Evolutionary conservation across 2,329 filamentous ascomycete genomes (phyloP).

Genomic region (Penicillium sp.): DNA sequence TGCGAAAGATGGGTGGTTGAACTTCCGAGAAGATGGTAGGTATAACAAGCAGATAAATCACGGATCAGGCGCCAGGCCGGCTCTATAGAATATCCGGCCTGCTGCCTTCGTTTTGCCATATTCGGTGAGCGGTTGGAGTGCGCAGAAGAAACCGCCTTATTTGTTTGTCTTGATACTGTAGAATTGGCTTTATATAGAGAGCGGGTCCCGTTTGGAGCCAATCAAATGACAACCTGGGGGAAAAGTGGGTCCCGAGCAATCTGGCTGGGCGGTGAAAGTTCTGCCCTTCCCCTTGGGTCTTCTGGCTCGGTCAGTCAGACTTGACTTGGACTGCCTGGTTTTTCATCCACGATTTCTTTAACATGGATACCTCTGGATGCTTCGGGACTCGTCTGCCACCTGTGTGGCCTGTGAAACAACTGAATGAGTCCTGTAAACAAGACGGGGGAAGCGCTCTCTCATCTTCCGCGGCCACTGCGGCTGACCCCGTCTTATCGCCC

Average conservation of each 20-base stretch:
- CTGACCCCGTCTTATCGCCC: background rate
- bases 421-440: background rate
- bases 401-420: slow-evolving; percentile 4
- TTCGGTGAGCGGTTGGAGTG: too few species aligned
- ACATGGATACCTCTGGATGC: slow-evolving; percentile 4
- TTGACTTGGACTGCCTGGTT: background rate
- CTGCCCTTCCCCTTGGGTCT: background rate
- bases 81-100: background rate
- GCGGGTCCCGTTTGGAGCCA: background rate
- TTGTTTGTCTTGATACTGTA: background rate
- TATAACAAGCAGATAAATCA: background rate
- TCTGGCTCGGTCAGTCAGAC: background rate
- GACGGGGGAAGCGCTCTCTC: background rate
- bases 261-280: slow-evolving; percentile 1
- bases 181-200: background rate
- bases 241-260: background rate
- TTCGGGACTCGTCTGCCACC: background rate
- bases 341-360: background rate
- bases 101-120: too few species aligned
- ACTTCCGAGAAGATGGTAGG: background rate
- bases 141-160: background rate
- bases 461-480: background rate
- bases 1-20: background rate
- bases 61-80: background rate
- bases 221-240: background rate